These are phyloP conservation scores for Peribolospora kevripleyi DNA, from an alignment of 768 basidiomycete genomes.

Conservation along the genomic window DNA sequence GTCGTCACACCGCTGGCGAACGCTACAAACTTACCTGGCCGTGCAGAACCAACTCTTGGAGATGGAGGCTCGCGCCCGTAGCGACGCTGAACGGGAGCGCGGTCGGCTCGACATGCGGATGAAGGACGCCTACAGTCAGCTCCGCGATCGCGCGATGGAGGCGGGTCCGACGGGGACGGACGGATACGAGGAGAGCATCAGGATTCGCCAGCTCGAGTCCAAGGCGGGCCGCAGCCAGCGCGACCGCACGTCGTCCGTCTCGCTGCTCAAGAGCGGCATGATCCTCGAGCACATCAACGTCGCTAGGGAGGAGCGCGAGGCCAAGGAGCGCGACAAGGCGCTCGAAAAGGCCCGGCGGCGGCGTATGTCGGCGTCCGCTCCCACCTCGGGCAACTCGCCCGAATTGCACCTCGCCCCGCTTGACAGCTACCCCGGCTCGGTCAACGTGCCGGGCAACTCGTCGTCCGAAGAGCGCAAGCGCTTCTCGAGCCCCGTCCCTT, in stretches of 20 bases:
- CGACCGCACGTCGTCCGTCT: conserved; percentile 27
- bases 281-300: conserved; percentile 72
- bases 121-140: neutral
- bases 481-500: neutral
- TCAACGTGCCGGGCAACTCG: neutral
- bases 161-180: neutral
- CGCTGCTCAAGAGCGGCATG: conserved; percentile 65
- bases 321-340: conserved; percentile 2
- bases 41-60: conserved; percentile 56
- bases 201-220: neutral
- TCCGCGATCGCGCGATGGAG: neutral
- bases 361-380: neutral
- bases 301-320: conserved; percentile 18
- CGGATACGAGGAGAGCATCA: neutral
- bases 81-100: conserved; percentile 37
- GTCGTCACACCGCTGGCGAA: conserved; percentile 58
- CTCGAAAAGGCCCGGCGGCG: neutral
- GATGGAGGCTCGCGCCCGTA: conserved; percentile 58
- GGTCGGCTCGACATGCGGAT: conserved; percentile 34
- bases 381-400: neutral
- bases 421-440: neutral
- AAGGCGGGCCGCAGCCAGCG: conserved; percentile 20
- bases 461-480: neutral
- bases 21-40: conserved; percentile 56
- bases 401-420: no score